Percentiles rank a stretch among this genome's conserved stretches.
Conservation (phyloP, 2,329 filamentous ascomycete species). For the Sphaerulina vaccinii region DNA sequence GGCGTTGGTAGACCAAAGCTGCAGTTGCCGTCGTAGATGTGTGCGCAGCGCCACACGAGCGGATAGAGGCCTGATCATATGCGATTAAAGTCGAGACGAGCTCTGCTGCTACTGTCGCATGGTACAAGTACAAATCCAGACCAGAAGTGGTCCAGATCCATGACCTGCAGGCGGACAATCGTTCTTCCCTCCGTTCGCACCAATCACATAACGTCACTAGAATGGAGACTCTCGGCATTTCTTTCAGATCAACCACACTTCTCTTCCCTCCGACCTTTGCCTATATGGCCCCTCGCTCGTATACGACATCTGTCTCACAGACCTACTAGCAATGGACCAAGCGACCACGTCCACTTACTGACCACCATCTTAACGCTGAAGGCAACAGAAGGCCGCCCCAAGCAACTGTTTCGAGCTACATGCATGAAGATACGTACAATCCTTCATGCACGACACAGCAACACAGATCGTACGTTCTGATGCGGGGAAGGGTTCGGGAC, state of each 20-base stretch:
- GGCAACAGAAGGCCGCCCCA: not conserved
- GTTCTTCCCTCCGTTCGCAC: too few relatives aligned
- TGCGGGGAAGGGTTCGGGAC: not conserved
- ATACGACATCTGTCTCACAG: not conserved
- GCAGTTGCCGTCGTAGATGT: not conserved
- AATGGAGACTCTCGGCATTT: not conserved
- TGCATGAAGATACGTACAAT: conserved; percentile 22
- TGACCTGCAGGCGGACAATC: too few relatives aligned
- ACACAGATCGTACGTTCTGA: not conserved
- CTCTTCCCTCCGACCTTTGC: not conserved
- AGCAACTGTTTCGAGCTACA: not conserved
- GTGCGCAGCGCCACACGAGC: too few relatives aligned
- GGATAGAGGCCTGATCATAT: too few relatives aligned
- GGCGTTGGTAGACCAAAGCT: too few relatives aligned
- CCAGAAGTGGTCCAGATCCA: too few relatives aligned
- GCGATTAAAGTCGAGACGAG: too few relatives aligned
- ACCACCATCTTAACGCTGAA: too few relatives aligned
- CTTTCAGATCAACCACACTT: not conserved
- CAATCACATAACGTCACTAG: too few relatives aligned
- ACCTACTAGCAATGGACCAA: not conserved
- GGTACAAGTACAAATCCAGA: too few relatives aligned
- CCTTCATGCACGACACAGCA: conserved; percentile 8
- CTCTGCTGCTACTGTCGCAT: too few relatives aligned
- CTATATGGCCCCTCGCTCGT: not conserved
- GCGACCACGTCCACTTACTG: too few relatives aligned